A percentile compares a stretch with the other conserved stretches of the same genome.
phyloP scores from a whole-genome alignment of 495 filamentous ascomycete genomes.

The Antarctomyces pellizariae region DNA sequence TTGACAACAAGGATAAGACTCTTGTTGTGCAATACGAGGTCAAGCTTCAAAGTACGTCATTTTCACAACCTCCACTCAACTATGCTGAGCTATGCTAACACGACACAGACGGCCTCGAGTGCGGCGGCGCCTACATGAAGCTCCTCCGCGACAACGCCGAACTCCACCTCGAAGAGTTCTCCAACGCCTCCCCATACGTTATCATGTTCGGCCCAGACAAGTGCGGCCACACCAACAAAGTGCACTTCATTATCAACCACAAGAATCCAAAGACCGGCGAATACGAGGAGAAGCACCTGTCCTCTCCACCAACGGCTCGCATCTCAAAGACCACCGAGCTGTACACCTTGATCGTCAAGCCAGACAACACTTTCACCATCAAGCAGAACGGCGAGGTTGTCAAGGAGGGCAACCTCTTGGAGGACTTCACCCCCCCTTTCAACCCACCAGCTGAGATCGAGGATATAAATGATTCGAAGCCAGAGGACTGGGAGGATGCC shows the following conservation, averaged over 20 bases:
- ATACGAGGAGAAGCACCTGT: conserved; percentile 99
- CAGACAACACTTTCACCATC: conserved; percentile 86
- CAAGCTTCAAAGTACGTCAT: conserved; percentile 78
- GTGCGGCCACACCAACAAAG: conserved; percentile 98
- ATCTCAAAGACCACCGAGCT: conserved; percentile 79
- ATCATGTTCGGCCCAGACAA: conserved; percentile 99
- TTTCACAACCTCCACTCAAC: too few species aligned
- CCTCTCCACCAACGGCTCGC: conserved; percentile 56
- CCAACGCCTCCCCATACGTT: conserved; percentile 88
- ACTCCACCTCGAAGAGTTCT: conserved; percentile 94
- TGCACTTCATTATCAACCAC: conserved; percentile 99
- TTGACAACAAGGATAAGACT: conserved; percentile 91
- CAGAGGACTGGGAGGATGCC: conserved; percentile 87
- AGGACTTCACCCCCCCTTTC: conserved; percentile 81
- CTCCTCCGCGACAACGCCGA: conserved; percentile 94
- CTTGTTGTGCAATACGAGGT: conserved; percentile 98
- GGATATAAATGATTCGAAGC: conserved; percentile 88
- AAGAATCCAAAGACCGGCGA: conserved; percentile 99
- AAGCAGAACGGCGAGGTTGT: conserved; percentile 66
- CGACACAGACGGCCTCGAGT: conserved; percentile 53
- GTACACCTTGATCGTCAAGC: conserved; percentile 88
- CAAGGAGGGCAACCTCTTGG: conserved; percentile 77
- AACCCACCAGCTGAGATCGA: conserved; percentile 95
- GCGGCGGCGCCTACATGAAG: conserved; percentile 98
- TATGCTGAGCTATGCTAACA: not conserved